phyloP scores from a whole-genome alignment of 2,329 filamentous ascomycete genomes.

The Neonectria neomacrospora region DNA sequence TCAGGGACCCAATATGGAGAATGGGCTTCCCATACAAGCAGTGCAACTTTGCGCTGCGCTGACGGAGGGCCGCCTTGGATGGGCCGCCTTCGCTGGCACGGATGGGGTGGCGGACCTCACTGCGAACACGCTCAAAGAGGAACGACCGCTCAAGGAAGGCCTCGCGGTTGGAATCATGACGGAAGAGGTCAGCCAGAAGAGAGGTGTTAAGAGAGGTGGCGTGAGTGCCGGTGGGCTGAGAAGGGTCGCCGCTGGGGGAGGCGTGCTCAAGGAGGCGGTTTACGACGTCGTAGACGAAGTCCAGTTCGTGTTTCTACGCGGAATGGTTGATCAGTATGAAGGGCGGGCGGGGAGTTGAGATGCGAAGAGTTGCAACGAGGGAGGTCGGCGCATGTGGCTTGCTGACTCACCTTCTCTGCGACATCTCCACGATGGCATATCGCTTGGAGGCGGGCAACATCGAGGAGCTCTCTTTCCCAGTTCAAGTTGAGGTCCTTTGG shows the following conservation, averaged over 20 bases:
- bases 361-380: not conserved
- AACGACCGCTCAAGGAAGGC: conserved; percentile 73
- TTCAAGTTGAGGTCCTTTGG: conserved; percentile 51
- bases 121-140: conserved; percentile 68
- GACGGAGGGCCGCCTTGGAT: conserved; percentile 54
- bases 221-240: conserved; percentile 50
- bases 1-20: conserved; percentile 50
- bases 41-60: conserved; percentile 77
- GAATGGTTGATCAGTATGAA: conserved; percentile 2
- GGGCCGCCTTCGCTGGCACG: conserved; percentile 45
- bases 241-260: conserved; percentile 48
- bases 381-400: not conserved
- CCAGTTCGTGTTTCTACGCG: conserved; percentile 55
- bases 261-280: conserved; percentile 59
- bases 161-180: conserved; percentile 62
- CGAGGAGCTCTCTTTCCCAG: conserved; percentile 57
- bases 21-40: conserved; percentile 74
- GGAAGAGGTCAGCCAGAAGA: conserved; percentile 58
- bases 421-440: conserved; percentile 52
- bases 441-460: conserved; percentile 56
- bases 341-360: no score
- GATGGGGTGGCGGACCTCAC: conserved; percentile 42
- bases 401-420: conserved; percentile 53
- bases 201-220: conserved; percentile 59
- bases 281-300: conserved; percentile 60